phyloP scores from a whole-genome alignment of 129 eudicot genomes.

The Chrysanthemum seticuspe region DNA sequence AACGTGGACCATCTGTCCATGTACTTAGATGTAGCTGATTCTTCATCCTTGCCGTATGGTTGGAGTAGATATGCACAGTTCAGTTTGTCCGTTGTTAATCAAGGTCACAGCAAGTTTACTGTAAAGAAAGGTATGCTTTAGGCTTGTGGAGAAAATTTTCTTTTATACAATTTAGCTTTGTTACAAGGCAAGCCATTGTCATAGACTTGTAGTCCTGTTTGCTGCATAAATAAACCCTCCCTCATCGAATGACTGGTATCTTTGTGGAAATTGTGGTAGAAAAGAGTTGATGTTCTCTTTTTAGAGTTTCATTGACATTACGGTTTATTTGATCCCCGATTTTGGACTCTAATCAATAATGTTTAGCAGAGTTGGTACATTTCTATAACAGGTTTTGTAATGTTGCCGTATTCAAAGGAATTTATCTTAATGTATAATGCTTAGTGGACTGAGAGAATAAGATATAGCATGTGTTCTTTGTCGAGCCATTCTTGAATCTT shows the following conservation, averaged over 20 bases:
- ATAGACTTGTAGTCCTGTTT: background rate
- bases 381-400: background rate
- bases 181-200: background rate
- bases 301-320: background rate
- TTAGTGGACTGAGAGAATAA: slow-evolving; percentile 4
- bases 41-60: slow-evolving; percentile 85
- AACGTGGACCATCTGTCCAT: slow-evolving; percentile 89
- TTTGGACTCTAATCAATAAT: slow-evolving; percentile 1
- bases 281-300: slow-evolving; percentile 10
- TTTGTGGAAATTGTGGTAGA: background rate
- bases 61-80: slow-evolving; percentile 98
- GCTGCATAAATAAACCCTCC: background rate
- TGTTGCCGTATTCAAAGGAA: background rate
- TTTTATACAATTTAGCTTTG: background rate
- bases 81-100: slow-evolving; percentile 92
- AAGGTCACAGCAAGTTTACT: slow-evolving; percentile 58
- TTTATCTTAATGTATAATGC: background rate
- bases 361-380: background rate
- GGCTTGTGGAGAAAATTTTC: slow-evolving; percentile 10
- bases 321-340: background rate
- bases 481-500: no score
- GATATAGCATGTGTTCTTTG: background rate
- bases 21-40: slow-evolving; percentile 94
- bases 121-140: slow-evolving; percentile 64
- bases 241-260: background rate